These are phyloP conservation scores for Termitomyces bulborhizus DNA, from an alignment of 768 basidiomycete species.

Conservation along the genomic window DNA sequence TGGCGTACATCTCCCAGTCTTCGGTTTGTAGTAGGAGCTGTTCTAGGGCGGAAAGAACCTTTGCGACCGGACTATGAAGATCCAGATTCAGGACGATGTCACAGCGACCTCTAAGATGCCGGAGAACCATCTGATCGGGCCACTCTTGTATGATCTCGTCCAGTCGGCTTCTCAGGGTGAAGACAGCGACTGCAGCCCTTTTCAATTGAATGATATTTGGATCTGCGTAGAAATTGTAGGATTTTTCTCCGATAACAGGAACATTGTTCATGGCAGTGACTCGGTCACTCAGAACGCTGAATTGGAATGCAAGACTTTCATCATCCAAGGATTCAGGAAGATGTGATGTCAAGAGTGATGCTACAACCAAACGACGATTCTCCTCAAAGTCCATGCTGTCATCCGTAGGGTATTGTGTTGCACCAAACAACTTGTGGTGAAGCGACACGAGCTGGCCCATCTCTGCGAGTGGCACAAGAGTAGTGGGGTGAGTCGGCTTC, in stretches of 20 bases:
- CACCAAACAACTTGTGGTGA: conserved; percentile 39
- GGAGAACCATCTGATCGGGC: conserved; percentile 98
- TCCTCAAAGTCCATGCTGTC: conserved; percentile 21
- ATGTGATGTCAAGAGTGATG: conserved; percentile 23
- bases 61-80: conserved; percentile 71
- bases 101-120: conserved; percentile 71
- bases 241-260: conserved; percentile 9
- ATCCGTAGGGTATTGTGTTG: not conserved
- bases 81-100: conserved; percentile 55
- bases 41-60: conserved; percentile 76
- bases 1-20: conserved; percentile 97
- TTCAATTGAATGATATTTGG: conserved; percentile 66
- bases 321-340: conserved; percentile 44
- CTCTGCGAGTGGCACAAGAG: conserved; percentile 27
- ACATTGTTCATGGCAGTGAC: conserved; percentile 23
- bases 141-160: conserved; percentile 62
- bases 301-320: conserved; percentile 44
- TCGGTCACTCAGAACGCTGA: conserved; percentile 40
- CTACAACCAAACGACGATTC: conserved; percentile 26
- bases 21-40: conserved; percentile 81
- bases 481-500: conserved; percentile 7
- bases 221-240: conserved; percentile 78
- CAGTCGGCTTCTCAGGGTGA: conserved; percentile 47
- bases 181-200: conserved; percentile 50
- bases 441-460: conserved; percentile 36